Conservation (phyloP, 768 basidiomycete species). For the Holtermannia corniformis region DNA sequence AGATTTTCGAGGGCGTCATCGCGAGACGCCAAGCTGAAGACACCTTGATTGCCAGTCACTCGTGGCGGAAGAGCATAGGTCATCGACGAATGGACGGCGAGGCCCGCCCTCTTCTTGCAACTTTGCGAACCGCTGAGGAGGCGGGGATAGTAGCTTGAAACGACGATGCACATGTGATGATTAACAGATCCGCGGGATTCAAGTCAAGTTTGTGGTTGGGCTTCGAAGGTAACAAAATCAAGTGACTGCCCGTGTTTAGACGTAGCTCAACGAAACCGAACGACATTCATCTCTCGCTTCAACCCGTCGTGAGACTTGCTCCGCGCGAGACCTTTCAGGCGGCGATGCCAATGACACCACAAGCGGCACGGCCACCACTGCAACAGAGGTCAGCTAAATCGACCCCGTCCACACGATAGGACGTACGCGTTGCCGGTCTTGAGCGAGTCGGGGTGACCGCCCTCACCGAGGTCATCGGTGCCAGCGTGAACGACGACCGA, state of each 20-base stretch:
- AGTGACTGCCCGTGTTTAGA: too few relatives aligned
- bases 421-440: constrained; percentile 63
- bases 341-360: constrained; percentile 54
- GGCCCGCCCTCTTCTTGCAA: too few relatives aligned
- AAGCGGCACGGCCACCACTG: constrained; percentile 54
- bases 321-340: background rate
- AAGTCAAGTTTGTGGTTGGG: too few relatives aligned
- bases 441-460: constrained; percentile 57
- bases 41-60: background rate
- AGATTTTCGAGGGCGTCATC: background rate
- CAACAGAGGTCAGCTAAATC: background rate
- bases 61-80: too few relatives aligned
- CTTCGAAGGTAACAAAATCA: too few relatives aligned
- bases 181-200: too few relatives aligned
- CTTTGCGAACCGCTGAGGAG: too few relatives aligned
- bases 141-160: too few relatives aligned
- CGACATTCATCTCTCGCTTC: too few relatives aligned
- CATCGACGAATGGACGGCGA: too few relatives aligned
- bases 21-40: background rate
- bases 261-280: too few relatives aligned
- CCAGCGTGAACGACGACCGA: constrained; percentile 68
- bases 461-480: constrained; percentile 68
- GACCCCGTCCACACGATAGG: background rate
- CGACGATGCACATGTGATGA: too few relatives aligned
- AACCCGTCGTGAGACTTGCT: background rate